These are phyloP conservation scores for Chlamydomonas asymmetrica DNA, from an alignment of 139 green algal genomes.

Conservation along the genomic window DNA sequence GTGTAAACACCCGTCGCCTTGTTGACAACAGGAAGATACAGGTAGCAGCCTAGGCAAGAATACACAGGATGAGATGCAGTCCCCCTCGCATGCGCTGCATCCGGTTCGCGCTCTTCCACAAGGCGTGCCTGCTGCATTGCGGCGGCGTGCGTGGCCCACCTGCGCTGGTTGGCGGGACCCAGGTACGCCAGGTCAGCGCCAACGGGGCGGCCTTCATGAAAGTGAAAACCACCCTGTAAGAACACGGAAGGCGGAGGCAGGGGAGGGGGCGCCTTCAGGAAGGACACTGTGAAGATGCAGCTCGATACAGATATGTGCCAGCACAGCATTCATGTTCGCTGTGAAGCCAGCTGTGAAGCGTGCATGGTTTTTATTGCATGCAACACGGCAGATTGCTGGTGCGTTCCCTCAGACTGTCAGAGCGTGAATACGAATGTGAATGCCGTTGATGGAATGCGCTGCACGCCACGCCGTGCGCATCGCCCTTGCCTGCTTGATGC, in stretches of 20 bases:
- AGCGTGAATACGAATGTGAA: too few species aligned
- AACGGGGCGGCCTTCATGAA: slow-evolving; percentile 51
- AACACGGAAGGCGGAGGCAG: not conserved
- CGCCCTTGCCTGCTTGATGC: slow-evolving; percentile 47
- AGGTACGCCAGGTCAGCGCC: slow-evolving; percentile 73
- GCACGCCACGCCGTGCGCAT: not conserved
- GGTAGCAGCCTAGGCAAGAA: too few species aligned
- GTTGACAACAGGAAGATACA: too few species aligned
- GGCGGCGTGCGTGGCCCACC: slow-evolving; percentile 68
- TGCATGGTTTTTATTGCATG: too few species aligned
- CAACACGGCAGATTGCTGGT: too few species aligned
- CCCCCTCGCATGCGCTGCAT: too few species aligned
- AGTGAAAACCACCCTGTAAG: slow-evolving; percentile 39
- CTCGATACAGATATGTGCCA: not conserved
- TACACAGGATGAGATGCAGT: too few species aligned
- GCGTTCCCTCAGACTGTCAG: too few species aligned
- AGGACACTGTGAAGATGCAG: not conserved
- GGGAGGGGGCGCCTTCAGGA: not conserved
- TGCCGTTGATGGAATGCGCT: not conserved
- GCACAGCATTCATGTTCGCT: too few species aligned
- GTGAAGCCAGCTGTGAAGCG: too few species aligned
- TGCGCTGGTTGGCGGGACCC: slow-evolving; percentile 54
- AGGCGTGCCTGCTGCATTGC: slow-evolving; percentile 61
- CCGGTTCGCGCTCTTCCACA: not conserved
- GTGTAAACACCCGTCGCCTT: too few species aligned